phyloP scores from a whole-genome alignment of 805 yeast species.

The Saturnispora diversa region DNA sequence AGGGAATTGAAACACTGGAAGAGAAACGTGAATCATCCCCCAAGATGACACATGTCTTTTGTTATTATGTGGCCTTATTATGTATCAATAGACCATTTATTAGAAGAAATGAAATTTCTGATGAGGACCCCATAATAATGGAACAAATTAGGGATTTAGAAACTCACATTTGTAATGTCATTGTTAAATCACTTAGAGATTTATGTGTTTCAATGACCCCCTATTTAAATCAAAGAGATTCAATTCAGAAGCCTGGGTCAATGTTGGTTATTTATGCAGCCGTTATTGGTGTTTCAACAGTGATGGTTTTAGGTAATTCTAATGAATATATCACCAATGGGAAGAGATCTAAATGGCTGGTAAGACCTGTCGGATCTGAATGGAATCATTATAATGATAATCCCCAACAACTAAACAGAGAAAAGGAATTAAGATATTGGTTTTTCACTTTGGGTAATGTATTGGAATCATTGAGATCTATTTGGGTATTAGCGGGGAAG shows the following conservation, averaged over 20 bases:
- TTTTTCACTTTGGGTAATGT: conserved; percentile 6
- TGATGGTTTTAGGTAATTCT: conserved; percentile 7
- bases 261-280: conserved; percentile 40
- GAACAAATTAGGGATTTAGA: conserved; percentile 28
- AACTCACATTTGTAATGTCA: conserved; percentile 20
- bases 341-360: conserved; percentile 5
- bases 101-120: neutral
- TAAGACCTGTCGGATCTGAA: conserved; percentile 2
- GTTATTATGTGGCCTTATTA: conserved; percentile 49
- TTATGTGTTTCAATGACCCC: conserved; percentile 32
- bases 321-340: neutral
- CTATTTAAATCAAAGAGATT: conserved; percentile 34
- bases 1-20: conserved; percentile 22
- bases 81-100: conserved; percentile 54
- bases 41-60: conserved; percentile 43
- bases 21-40: conserved; percentile 44
- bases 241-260: conserved; percentile 35
- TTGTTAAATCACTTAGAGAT: conserved; percentile 36
- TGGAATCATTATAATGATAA: conserved; percentile 1
- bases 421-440: conserved; percentile 7
- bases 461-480: neutral
- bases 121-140: too few species aligned
- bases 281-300: conserved; percentile 8
- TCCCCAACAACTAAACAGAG: conserved; percentile 3
- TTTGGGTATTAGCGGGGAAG: conserved; percentile 2